These are phyloP conservation scores for Corymbia citriodora DNA, from an alignment of 441 rosid species.

Conservation along the genomic window DNA sequence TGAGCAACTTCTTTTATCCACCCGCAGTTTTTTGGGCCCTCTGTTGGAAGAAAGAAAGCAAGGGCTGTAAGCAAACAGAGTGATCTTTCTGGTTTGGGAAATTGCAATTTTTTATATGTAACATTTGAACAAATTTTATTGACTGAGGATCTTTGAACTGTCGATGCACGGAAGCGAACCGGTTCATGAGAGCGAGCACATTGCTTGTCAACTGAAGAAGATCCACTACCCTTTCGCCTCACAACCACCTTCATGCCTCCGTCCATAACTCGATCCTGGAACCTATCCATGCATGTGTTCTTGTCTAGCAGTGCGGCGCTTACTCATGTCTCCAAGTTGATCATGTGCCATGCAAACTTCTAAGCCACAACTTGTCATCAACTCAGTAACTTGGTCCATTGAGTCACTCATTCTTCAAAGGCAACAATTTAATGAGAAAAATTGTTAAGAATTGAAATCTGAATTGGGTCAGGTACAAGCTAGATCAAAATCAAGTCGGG, in stretches of 20 bases:
- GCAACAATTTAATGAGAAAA: neutral
- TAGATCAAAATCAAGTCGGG: neutral
- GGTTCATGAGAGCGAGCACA: neutral
- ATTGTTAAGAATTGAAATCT: neutral
- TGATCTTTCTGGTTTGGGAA: neutral
- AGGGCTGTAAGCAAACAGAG: neutral
- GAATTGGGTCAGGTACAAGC: neutral
- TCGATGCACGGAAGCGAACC: neutral
- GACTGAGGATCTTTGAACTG: neutral
- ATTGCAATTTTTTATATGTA: neutral
- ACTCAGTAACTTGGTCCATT: no score
- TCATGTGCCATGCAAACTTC: neutral
- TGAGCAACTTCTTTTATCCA: no score
- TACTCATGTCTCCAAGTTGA: neutral
- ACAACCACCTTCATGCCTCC: neutral
- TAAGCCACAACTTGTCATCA: no score
- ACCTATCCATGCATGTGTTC: neutral
- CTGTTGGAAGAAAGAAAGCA: neutral
- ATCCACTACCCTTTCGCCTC: neutral
- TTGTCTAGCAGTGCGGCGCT: neutral
- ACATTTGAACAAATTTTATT: neutral
- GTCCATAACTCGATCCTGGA: neutral
- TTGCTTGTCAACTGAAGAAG: neutral
- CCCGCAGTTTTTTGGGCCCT: neutral
- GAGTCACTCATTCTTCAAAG: fast-evolving